Conservation (phyloP, 2,329 filamentous ascomycete genomes). For the Fusarium tricinctum region DNA sequence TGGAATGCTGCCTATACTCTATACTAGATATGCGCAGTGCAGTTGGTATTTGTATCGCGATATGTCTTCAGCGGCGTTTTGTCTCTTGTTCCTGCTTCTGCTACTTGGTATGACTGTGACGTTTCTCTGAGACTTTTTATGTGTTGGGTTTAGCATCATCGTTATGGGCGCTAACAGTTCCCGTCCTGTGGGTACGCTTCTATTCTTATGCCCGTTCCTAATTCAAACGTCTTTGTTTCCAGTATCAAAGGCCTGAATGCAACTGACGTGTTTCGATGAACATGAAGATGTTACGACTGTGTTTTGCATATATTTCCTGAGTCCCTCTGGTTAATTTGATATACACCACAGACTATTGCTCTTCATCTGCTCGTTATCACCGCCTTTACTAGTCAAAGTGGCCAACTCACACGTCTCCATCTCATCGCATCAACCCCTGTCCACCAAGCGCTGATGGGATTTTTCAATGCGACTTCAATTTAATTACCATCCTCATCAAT, state of each 20-base stretch:
- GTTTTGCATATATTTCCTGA: neutral
- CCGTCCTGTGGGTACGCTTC: conserved; percentile 19
- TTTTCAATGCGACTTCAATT: conserved; percentile 35
- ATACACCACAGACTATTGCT: neutral
- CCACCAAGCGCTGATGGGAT: conserved; percentile 28
- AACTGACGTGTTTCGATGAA: neutral
- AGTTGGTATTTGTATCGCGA: neutral
- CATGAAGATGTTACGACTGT: neutral
- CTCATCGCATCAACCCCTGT: conserved; percentile 38
- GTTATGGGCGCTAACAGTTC: conserved; percentile 32
- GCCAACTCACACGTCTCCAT: conserved; percentile 39
- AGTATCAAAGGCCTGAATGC: conserved; percentile 5
- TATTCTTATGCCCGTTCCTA: conserved; percentile 11
- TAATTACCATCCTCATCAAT: conserved; percentile 26
- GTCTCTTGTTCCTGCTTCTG: conserved; percentile 11
- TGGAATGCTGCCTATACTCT: neutral
- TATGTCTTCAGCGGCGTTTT: conserved; percentile 2
- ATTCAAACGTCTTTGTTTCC: conserved; percentile 19
- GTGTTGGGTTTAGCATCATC: conserved; percentile 25
- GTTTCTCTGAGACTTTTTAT: conserved; percentile 8
- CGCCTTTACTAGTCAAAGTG: conserved; percentile 17
- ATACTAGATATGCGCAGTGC: neutral
- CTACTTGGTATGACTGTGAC: conserved; percentile 4
- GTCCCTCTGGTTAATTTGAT: neutral
- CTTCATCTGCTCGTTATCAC: conserved; percentile 30